Percentiles rank a stretch among this genome's conserved stretches.
These are phyloP conservation scores for Mycena haematopus DNA, from an alignment of 768 basidiomycete species.

Conservation along the genomic window DNA sequence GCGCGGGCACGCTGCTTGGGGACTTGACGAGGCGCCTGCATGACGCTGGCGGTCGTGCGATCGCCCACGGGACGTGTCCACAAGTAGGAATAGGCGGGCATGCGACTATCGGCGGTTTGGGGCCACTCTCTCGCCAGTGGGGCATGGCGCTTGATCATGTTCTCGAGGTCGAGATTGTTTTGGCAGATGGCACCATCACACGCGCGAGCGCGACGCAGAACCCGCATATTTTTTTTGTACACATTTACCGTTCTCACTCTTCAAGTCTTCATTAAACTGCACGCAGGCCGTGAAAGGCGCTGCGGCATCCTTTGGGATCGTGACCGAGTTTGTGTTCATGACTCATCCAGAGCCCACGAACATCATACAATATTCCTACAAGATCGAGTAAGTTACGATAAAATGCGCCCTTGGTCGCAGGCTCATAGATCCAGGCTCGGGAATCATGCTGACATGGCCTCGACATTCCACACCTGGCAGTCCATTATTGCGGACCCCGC, in stretches of 20 bases:
- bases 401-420: no score
- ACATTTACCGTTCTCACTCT: neutral
- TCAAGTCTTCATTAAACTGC: no score
- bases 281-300: slow-evolving; percentile 38
- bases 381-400: slow-evolving; percentile 20
- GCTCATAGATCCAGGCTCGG: slow-evolving; percentile 8
- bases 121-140: slow-evolving; percentile 34
- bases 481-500: slow-evolving; percentile 23
- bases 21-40: slow-evolving; percentile 33
- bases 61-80: slow-evolving; percentile 40
- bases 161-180: slow-evolving; percentile 32
- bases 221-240: slow-evolving; percentile 33
- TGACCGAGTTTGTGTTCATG: slow-evolving; percentile 35
- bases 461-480: slow-evolving; percentile 27
- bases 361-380: slow-evolving; percentile 22
- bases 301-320: slow-evolving; percentile 38
- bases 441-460: slow-evolving; percentile 7
- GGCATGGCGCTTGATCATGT: slow-evolving; percentile 37
- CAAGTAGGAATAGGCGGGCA: slow-evolving; percentile 38
- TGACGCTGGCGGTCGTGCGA: slow-evolving; percentile 31
- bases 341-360: slow-evolving; percentile 35
- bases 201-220: slow-evolving; percentile 33
- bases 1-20: slow-evolving; percentile 33
- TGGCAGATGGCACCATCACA: slow-evolving; percentile 32
- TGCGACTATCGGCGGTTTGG: slow-evolving; percentile 33